Evolutionary conservation across 345 rosid genomes (phyloP).

Genomic region (Citrus inodora): DNA sequence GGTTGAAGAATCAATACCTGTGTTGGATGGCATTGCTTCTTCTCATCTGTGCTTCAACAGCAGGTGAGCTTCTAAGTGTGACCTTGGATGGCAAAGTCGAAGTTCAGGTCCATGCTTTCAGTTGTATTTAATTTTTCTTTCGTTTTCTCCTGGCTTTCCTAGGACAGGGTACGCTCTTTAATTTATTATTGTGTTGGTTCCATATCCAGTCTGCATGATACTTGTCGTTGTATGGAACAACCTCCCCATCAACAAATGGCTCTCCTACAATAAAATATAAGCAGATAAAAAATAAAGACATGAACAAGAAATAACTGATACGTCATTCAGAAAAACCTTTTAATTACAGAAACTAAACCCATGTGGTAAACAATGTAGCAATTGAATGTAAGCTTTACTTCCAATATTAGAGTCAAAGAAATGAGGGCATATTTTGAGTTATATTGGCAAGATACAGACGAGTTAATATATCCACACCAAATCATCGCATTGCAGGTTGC

Average conservation of each 20-base stretch:
- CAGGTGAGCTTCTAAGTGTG: neutral
- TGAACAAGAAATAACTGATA: neutral
- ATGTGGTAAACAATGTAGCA: neutral
- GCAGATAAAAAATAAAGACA: neutral
- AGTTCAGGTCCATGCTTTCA: neutral
- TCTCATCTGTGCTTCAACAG: neutral
- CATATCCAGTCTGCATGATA: slow-evolving; percentile 36
- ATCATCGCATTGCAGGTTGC: neutral
- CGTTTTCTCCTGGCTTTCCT: slow-evolving; percentile 29
- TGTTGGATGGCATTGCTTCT: neutral
- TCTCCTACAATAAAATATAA: slow-evolving; percentile 25
- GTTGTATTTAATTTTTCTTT: slow-evolving; percentile 11
- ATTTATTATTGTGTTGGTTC: slow-evolving; percentile 23
- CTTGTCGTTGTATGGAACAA: slow-evolving; percentile 34
- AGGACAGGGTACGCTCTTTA: neutral
- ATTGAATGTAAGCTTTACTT: neutral
- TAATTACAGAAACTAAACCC: neutral
- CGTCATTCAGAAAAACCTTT: neutral
- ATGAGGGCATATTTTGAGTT: neutral
- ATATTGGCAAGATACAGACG: neutral
- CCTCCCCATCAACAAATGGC: slow-evolving; percentile 32
- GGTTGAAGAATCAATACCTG: neutral
- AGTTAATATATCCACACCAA: neutral
- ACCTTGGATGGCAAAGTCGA: neutral
- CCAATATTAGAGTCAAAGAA: neutral